These are phyloP conservation scores for Wickerhamiella lipophila DNA, from an alignment of 805 yeast species.

Conservation along the genomic window DNA sequence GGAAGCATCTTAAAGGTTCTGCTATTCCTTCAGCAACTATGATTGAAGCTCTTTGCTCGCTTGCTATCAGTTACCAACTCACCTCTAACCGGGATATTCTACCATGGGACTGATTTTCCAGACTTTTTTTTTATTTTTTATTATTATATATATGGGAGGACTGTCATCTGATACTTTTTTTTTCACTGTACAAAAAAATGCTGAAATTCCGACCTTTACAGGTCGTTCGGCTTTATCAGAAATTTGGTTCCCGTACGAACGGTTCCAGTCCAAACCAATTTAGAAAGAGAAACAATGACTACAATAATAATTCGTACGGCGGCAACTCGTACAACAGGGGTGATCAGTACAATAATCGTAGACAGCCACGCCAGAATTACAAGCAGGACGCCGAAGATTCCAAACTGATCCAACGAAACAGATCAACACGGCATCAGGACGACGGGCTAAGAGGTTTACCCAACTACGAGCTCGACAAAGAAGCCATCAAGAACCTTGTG, in stretches of 20 bases:
- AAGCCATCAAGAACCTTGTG: constrained; percentile 17
- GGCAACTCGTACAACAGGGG: neutral
- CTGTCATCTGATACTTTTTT: neutral
- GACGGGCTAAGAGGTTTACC: constrained; percentile 26
- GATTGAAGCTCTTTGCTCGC: too few relatives aligned
- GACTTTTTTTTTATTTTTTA: too few relatives aligned
- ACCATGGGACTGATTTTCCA: too few relatives aligned
- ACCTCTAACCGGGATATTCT: too few relatives aligned
- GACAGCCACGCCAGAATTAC: neutral
- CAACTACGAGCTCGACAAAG: constrained; percentile 23
- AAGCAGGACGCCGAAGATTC: neutral
- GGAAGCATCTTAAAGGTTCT: too few relatives aligned
- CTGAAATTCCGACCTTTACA: constrained; percentile 4
- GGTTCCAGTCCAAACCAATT: neutral
- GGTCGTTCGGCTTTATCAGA: neutral
- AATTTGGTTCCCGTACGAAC: neutral
- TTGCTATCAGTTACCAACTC: too few relatives aligned
- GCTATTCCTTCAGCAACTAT: too few relatives aligned
- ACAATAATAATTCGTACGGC: neutral
- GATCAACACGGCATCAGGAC: constrained; percentile 15
- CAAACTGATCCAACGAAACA: constrained; percentile 17
- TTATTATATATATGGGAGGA: too few relatives aligned
- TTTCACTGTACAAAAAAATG: neutral
- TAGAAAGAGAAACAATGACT: neutral
- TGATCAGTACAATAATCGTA: neutral